Percentiles rank a stretch among this genome's conserved stretches.
Conservation (phyloP, 176 grass and related monocot species). For the Miscanthus lutarioriparius region DNA sequence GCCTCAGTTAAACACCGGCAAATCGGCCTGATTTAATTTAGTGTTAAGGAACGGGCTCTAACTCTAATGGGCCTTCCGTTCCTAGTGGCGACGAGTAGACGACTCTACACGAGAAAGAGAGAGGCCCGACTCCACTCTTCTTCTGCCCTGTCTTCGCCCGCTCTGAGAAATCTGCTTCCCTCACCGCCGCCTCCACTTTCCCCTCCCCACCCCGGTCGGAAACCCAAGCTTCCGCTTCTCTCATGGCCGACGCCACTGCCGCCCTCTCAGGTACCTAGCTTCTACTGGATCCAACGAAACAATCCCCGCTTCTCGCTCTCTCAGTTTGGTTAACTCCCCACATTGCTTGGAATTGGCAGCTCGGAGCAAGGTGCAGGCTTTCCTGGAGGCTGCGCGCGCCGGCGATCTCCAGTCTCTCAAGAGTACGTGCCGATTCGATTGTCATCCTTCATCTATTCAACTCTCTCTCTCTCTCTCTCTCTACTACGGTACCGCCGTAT, state of each 20-base stretch:
- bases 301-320: not conserved
- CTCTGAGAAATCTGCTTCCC: not conserved
- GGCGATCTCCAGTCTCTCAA: slow-evolving; percentile 74
- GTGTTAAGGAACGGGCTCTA: no score
- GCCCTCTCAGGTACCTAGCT: not conserved
- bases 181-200: not conserved
- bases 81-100: no score
- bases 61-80: no score
- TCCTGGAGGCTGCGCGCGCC: slow-evolving; percentile 74
- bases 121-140: not conserved
- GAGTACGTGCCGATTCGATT: slow-evolving; percentile 29
- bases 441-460: not conserved
- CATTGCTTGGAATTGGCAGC: slow-evolving; percentile 36
- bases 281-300: not conserved
- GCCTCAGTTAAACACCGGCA: no score
- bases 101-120: not conserved
- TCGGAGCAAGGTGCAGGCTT: slow-evolving; percentile 73
- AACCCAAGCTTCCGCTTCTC: not conserved
- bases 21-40: no score
- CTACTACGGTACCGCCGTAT: not conserved
- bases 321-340: not conserved
- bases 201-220: not conserved
- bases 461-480: no score
- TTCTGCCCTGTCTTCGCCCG: not conserved
- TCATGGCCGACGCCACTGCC: not conserved